phyloP scores from a whole-genome alignment of 1,139 yeast genomes.

The Blastobotrys indianensis region DNA sequence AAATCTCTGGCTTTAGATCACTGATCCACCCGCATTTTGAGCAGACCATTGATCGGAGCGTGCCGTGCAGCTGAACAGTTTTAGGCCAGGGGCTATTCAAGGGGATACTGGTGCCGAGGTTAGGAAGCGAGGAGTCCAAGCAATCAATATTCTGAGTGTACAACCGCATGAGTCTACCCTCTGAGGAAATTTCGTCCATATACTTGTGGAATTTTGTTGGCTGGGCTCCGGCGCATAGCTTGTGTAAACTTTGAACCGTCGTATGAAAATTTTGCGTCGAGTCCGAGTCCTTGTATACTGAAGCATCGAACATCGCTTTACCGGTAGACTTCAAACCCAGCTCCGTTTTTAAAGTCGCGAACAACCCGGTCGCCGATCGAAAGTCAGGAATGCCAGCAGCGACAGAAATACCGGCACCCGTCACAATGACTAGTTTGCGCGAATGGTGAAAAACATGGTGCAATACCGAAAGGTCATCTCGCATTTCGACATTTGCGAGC shows the following conservation, averaged over 20 bases:
- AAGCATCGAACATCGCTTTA: constrained; percentile 73
- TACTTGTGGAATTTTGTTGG: constrained; percentile 73
- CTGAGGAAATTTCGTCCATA: constrained; percentile 52
- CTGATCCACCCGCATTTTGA: constrained; percentile 59
- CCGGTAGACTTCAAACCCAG: constrained; percentile 49
- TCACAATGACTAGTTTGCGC: constrained; percentile 38
- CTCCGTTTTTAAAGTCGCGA: constrained; percentile 51
- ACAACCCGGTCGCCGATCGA: constrained; percentile 71
- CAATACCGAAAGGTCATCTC: constrained; percentile 26
- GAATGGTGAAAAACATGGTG: constrained; percentile 33
- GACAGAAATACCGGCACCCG: constrained; percentile 89
- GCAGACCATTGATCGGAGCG: constrained; percentile 63
- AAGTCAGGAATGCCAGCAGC: constrained; percentile 91
- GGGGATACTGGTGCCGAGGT: constrained; percentile 47
- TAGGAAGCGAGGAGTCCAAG: constrained; percentile 38
- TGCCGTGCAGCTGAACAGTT: constrained; percentile 76
- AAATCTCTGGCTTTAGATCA: constrained; percentile 39
- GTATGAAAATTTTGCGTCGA: constrained; percentile 62
- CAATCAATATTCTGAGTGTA: constrained; percentile 49
- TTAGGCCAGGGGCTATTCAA: constrained; percentile 45
- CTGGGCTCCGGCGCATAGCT: constrained; percentile 48
- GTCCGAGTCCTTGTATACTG: constrained; percentile 62
- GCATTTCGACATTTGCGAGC: constrained; percentile 9
- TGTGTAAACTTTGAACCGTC: constrained; percentile 60
- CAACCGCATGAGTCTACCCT: constrained; percentile 60